Conservation (phyloP, 106 monocot species). For the Dendrobium huoshanense region DNA sequence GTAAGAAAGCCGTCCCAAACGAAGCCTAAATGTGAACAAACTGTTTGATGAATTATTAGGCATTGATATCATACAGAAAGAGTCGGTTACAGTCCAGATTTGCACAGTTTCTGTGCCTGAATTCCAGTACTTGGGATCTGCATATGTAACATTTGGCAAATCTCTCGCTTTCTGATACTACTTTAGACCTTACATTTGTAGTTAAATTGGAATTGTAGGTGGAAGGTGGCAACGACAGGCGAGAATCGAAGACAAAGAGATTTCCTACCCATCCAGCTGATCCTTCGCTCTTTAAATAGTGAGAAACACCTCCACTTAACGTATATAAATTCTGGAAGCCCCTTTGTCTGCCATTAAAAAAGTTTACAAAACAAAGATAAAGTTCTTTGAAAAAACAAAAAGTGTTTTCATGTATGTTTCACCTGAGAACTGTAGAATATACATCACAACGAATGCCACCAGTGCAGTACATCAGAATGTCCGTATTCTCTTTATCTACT, state of each 20-base stretch:
- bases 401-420: background rate
- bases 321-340: constrained; percentile 88
- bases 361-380: background rate
- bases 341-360: constrained; percentile 39
- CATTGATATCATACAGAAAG: constrained; percentile 53
- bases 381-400: background rate
- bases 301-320: constrained; percentile 75
- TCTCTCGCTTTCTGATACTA: constrained; percentile 15
- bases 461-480: constrained; percentile 95
- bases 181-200: constrained; percentile 9
- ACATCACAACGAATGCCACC: constrained; percentile 97
- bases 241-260: constrained; percentile 88
- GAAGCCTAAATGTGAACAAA: background rate
- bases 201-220: constrained; percentile 39
- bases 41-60: background rate
- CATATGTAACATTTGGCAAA: constrained; percentile 83
- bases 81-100: constrained; percentile 92
- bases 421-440: constrained; percentile 95
- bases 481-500: constrained; percentile 64
- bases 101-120: constrained; percentile 89
- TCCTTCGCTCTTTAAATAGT: constrained; percentile 77
- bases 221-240: constrained; percentile 73
- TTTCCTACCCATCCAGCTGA: constrained; percentile 77
- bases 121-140: constrained; percentile 37
- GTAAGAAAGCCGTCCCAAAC: too few species aligned